Evolutionary conservation across 352 stramenopile genomes (phyloP), one percentile per base, ranked within the genome.

Genomic region (Globisporangium viniferum): DNA sequence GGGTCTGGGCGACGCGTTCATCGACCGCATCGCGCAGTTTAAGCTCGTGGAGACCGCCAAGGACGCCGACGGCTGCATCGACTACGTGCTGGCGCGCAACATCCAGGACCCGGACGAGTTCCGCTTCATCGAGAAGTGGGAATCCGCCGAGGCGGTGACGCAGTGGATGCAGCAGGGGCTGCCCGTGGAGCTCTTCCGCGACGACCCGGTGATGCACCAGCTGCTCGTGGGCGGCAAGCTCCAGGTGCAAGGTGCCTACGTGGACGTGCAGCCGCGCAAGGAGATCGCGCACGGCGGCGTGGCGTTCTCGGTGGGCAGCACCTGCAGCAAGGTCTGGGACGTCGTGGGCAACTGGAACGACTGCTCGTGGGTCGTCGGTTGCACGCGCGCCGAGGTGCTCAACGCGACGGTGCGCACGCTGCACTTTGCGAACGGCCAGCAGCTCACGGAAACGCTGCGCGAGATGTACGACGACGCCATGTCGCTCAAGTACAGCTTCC

Each of bases 41-140:
- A 62, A 62, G 24, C 63, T 68, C 36, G 63, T 68, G 12, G 63
- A 68, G 54, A 68, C 63, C 10, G 63, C 63, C 24, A 55, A 56
- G 9, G 41, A 62, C 27, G 24, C 63, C 20, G 36, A 58, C 10
- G 63, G 63, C 18, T 57, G 41, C 54, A 57, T 68, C 12, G 63
- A 57, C 24, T 68, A 68, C 39, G 41, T 57, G 53, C 63, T 68
- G 7, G 33, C 63, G 36, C 63, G 53, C 18, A 68, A 61, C 54
- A 68, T 68, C 63, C 53, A 57, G 39, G 59, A 68, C 53, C 53
- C 63, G 63, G 54, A 68, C 54, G 63, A 68, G 39, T 68, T 68
- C 54, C 63, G 63, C 5, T 68, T 68, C 54, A 62, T 68, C 29
- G 63, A 68, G 41, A 68, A 68, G 54, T 68, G 63, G 63, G 63